Base-by-base conservation (phyloP, 2,329 filamentous ascomycete genomes). In the Fusarium albosuccineum region DNA sequence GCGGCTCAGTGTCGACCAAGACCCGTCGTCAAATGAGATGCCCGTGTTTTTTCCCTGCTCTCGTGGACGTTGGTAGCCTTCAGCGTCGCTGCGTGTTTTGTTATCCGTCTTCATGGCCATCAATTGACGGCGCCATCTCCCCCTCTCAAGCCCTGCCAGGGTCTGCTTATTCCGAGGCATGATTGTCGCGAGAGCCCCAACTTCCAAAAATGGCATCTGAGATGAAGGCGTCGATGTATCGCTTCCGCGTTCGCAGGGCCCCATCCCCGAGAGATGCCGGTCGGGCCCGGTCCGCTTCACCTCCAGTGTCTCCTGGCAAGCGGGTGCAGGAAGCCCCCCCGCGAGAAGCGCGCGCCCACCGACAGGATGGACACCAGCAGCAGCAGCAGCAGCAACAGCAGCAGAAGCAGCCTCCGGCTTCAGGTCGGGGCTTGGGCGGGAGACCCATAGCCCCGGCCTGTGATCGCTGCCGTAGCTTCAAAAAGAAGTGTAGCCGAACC, bases 401-500 rank as follows among this genome's bases (percentile, higher is more conserved):
- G 17, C 17, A 22, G 17, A 22, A 22, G 17, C 17, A 37, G 30
- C 48, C 30, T 42, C 60, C 33, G 14, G 26, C 39, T 46, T 51
- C 29, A 22, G 30, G 22, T 37, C 61, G 55, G 14, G 41, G 9
- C 16, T 45, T 42, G 27, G 59, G 57, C 30, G 46, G 49, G 45
- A 64, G 58, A 57, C 66, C 62, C 36, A 22, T 65, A 14, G 62
- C 64, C 5, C 71, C 70, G 27, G 71, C 80, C 11, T 83, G 81
- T 65, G 79, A 81, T 53, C 76, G 81, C 37, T 83, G 81, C 67
- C 79, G 81, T 45, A 77, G 73, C 64, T 80, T 82, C 70, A 83
- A 83, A 72, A 83, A 83, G 74, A 81, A 79, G 59, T 83, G 81
- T 67, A 81, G 78, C 45, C 75, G 80, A 37, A 81, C 79, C 1